Evolutionary conservation across 768 basidiomycete genomes (phyloP).

Genomic region (Suillus clintonianus): DNA sequence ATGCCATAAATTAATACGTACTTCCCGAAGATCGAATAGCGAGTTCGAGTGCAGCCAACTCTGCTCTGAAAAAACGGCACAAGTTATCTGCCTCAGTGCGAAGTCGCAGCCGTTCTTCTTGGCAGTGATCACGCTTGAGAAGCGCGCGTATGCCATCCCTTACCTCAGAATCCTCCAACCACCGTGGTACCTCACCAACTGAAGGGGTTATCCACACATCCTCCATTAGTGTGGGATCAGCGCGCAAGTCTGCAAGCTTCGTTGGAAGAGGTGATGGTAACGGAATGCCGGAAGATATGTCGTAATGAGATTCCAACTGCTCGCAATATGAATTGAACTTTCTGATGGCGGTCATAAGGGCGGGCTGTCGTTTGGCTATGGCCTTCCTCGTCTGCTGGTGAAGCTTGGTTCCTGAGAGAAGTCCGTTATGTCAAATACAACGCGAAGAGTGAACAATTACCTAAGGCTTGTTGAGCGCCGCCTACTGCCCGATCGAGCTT

Average conservation of each 20-base stretch:
- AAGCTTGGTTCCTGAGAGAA: slow-evolving; percentile 26
- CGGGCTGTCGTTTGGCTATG: slow-evolving; percentile 28
- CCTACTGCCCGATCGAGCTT: slow-evolving; percentile 35
- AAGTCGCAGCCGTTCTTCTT: slow-evolving; percentile 30
- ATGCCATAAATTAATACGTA: too few species aligned
- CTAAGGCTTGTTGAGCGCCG: slow-evolving; percentile 25
- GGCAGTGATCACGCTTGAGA: slow-evolving; percentile 29
- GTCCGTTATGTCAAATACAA: not conserved
- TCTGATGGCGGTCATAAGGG: slow-evolving; percentile 19
- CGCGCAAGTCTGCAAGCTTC: slow-evolving; percentile 20
- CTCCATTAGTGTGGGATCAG: slow-evolving; percentile 31
- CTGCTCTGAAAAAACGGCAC: slow-evolving; percentile 34
- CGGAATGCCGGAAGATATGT: slow-evolving; percentile 28
- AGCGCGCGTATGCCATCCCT: slow-evolving; percentile 32
- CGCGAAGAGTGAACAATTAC: not conserved
- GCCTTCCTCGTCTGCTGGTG: slow-evolving; percentile 32
- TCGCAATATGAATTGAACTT: slow-evolving; percentile 34
- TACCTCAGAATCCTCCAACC: slow-evolving; percentile 36
- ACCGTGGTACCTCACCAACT: slow-evolving; percentile 18
- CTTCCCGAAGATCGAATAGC: too few species aligned
- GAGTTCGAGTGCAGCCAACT: slow-evolving; percentile 28
- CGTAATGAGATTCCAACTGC: slow-evolving; percentile 16
- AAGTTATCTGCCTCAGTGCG: slow-evolving; percentile 35
- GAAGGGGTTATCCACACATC: slow-evolving; percentile 37
- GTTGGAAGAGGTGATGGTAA: slow-evolving; percentile 35